Evolutionary conservation across 106 monocot genomes (phyloP).

Genomic region (Dendrobium huoshanense): DNA sequence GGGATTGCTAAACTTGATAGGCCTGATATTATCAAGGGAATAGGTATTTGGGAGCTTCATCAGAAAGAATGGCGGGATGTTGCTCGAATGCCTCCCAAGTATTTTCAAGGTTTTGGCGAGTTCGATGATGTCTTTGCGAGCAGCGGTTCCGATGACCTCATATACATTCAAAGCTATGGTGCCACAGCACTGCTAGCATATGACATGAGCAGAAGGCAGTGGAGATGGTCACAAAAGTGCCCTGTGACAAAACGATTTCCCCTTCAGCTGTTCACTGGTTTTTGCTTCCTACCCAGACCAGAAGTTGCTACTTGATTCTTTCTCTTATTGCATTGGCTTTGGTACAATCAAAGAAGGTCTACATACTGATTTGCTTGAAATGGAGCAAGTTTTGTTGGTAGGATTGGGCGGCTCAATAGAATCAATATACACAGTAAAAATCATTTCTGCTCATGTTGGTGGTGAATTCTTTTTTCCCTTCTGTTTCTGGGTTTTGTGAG

Average conservation of each 20-base stretch:
- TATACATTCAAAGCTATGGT: conserved; percentile 85
- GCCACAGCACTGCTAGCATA: conserved; percentile 58
- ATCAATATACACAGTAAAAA: conserved; percentile 3
- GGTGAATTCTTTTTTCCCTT: neutral
- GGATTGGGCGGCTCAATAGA: neutral
- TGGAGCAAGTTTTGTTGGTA: neutral
- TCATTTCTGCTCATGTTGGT: neutral
- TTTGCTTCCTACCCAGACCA: conserved; percentile 78
- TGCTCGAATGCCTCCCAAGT: conserved; percentile 70
- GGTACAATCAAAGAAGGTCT: conserved; percentile 2
- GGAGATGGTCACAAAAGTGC: conserved; percentile 78
- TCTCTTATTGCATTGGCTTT: neutral
- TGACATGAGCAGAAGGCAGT: conserved; percentile 50
- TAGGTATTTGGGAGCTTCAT: conserved; percentile 76
- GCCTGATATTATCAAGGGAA: conserved; percentile 69
- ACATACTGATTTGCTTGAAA: neutral
- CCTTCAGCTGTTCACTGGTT: conserved; percentile 79
- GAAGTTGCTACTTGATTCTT: conserved; percentile 40
- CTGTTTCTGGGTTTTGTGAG: neutral
- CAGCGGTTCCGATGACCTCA: conserved; percentile 53
- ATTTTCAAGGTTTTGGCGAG: conserved; percentile 83
- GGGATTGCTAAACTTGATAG: conserved; percentile 70
- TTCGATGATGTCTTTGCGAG: conserved; percentile 86
- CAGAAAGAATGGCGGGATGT: conserved; percentile 50
- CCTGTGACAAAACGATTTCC: conserved; percentile 75